Percentiles rank a stretch among this genome's conserved stretches.
These are phyloP conservation scores for Solanum pinnatisectum DNA, from an alignment of 257 asterid species.

Conservation along the genomic window DNA sequence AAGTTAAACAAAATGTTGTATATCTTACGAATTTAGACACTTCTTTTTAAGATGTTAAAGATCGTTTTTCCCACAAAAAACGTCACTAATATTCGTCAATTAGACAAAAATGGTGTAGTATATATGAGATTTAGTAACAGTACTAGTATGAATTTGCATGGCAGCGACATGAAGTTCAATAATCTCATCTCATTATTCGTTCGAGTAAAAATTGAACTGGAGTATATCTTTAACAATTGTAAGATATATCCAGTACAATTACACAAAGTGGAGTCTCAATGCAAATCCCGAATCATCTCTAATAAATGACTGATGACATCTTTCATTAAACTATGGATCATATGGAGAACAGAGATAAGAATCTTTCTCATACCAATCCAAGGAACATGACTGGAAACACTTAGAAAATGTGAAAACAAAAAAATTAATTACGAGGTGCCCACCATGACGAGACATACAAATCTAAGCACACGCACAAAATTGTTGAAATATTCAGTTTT, in stretches of 20 bases:
- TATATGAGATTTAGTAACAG: neutral
- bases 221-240: no score
- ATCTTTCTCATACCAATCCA: neutral
- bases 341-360: neutral
- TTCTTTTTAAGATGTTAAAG: neutral
- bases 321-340: neutral
- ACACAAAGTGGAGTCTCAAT: neutral
- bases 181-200: neutral
- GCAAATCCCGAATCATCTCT: neutral
- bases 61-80: neutral
- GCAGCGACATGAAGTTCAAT: neutral
- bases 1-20: neutral
- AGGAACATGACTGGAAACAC: neutral
- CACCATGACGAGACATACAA: neutral
- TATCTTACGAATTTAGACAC: neutral
- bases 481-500: neutral
- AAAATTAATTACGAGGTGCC: neutral
- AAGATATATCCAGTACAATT: neutral
- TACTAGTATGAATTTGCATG: neutral
- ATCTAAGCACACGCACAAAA: neutral
- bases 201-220: neutral
- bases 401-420: neutral
- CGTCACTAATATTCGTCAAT: neutral
- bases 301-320: neutral
- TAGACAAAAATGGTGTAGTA: neutral